These are phyloP conservation scores for Pythium aphanidermatum DNA, from an alignment of 352 stramenopile genomes.

Conservation along the genomic window DNA sequence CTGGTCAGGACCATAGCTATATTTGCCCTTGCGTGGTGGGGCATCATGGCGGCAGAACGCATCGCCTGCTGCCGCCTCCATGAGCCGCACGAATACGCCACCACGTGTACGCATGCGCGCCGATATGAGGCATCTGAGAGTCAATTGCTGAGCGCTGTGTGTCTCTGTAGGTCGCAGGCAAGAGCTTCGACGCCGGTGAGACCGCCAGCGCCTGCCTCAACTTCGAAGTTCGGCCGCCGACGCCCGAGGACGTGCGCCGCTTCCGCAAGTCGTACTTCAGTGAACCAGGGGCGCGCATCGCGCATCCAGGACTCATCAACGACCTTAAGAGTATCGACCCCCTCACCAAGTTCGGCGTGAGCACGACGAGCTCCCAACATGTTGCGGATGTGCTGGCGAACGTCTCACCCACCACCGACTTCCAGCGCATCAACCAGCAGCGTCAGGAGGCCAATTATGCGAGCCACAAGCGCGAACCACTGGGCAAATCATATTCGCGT, in stretches of 20 bases:
- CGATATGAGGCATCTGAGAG: neutral
- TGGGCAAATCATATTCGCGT: conserved; percentile 61
- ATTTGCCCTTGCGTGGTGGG: too few species aligned
- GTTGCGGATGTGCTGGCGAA: conserved; percentile 53
- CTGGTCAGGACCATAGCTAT: too few species aligned
- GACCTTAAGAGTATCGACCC: conserved; percentile 64
- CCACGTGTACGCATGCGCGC: conserved; percentile 7
- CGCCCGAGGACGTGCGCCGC: conserved; percentile 63
- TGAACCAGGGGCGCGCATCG: conserved; percentile 64
- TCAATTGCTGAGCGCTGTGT: neutral
- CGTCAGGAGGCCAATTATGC: conserved; percentile 75
- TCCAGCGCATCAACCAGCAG: conserved; percentile 58
- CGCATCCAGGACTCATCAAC: conserved; percentile 72
- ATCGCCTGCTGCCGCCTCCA: neutral
- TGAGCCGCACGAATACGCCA: conserved; percentile 16
- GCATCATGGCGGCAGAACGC: too few species aligned
- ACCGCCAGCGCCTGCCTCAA: conserved; percentile 46
- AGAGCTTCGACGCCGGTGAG: conserved; percentile 31
- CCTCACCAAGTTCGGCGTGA: conserved; percentile 55
- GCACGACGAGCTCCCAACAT: conserved; percentile 64
- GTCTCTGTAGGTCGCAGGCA: conserved; percentile 33
- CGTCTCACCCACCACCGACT: conserved; percentile 32
- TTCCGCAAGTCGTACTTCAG: conserved; percentile 84
- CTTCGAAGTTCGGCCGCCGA: conserved; percentile 51
- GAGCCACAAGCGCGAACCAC: conserved; percentile 70